A percentile compares a stretch with the other conserved stretches of the same genome.
These are phyloP conservation scores for Sanghuangporus sanghuang DNA, from an alignment of 1,284 basidiomycete species.

Conservation along the genomic window DNA sequence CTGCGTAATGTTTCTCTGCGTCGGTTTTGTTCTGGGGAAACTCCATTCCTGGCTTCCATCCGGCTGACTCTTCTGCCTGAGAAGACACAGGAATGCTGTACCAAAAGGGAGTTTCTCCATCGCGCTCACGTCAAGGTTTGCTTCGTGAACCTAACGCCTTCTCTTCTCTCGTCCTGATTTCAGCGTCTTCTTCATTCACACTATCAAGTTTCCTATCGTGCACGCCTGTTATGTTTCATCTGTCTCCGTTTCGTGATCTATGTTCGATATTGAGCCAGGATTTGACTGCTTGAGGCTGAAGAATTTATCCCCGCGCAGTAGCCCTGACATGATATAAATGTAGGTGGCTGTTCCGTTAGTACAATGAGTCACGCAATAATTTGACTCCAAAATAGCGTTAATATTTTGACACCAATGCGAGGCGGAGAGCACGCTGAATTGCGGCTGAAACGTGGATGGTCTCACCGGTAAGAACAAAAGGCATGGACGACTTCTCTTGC, in stretches of 20 bases:
- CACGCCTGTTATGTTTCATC: not conserved
- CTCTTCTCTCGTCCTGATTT: not conserved
- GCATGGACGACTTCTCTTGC: too few relatives aligned
- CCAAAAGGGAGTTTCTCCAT: not conserved
- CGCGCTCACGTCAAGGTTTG: not conserved
- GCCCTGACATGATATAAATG: not conserved
- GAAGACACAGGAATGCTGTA: not conserved
- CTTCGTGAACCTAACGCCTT: not conserved
- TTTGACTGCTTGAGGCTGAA: not conserved
- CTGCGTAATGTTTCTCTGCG: too few relatives aligned
- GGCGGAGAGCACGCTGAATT: too few relatives aligned
- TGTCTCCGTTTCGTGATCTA: not conserved
- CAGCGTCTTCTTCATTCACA: not conserved
- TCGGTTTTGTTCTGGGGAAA: not conserved
- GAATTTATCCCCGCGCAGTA: not conserved
- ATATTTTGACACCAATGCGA: too few relatives aligned
- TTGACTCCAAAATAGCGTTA: too few relatives aligned
- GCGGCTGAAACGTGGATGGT: too few relatives aligned
- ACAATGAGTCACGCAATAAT: too few relatives aligned
- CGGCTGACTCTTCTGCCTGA: not conserved
- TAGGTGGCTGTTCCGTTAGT: too few relatives aligned
- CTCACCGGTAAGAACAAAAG: too few relatives aligned
- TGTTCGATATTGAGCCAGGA: not conserved
- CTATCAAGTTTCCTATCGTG: not conserved
- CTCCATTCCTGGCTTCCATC: not conserved